Evolutionary conservation across 164 flowering plant genomes (phyloP), one percentile per base, ranked within the genome.

Genomic region (Nelumbo lutea): DNA sequence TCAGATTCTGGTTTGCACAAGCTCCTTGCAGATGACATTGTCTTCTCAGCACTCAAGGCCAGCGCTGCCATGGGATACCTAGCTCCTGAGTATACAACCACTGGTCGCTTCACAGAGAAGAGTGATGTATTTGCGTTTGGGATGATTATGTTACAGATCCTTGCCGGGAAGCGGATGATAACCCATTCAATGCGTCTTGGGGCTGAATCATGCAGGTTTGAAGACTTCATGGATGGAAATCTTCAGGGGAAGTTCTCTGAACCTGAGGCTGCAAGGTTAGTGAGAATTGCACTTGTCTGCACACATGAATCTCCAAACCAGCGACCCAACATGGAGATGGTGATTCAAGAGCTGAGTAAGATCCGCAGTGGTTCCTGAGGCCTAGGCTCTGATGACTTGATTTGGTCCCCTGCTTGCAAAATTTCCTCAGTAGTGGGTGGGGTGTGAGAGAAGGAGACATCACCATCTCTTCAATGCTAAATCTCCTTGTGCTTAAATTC

Each of bases 41-140:
- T 96, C 66, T 96, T 88, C 87, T 89, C 97, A 5, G 79, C 78
- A 44, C 88, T 96, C 62, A 96, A 96, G 75, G 83, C 89, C 68
- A 86, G 90, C 75, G 99, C 99, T 72, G 99, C 99, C 50, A 88
- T 88, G 95, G 99, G 99, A 42, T 96, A 96, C 77, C 78, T 96
- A 3, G 97, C 99, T 61, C 99, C 98, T 0, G 99, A 96, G 66
- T 96, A 96, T 82, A 83, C 90, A 6, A 85, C 85, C 48, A 88
- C 91, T 0, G 99, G 99, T 59, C 83, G 89, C 39, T 90, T 92
- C 76, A 95, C 98, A 0, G 88, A 87, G 46, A 87, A 89, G 79
- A 95, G 98, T 60, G 97, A 95, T 43, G 77, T 92, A 1, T 95
- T 89, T 67, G 97, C 99, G 14, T 92, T 90, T 76, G 99, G 99